Base-by-base conservation (phyloP, 1,284 basidiomycete species). In the Thelephora terrestris region DNA sequence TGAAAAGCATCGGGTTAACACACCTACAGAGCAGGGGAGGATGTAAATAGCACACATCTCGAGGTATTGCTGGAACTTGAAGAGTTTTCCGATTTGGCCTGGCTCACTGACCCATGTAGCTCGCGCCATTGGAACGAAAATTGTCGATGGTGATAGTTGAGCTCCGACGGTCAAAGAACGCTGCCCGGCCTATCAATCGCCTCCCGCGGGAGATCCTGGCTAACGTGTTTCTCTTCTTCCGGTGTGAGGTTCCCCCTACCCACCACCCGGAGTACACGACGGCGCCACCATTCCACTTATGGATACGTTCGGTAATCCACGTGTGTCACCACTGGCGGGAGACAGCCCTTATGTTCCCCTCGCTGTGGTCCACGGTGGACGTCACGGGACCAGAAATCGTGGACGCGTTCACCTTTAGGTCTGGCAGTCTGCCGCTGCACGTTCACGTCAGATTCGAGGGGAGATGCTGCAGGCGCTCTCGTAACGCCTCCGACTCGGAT, bases 161-260 rank as follows among this genome's bases (percentile, higher is more conserved):
- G 7, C 29, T 32, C 14, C 29, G 29, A 3, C 29, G 29, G 29
- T 32, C 29, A 12, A 32, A 32, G 9, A 61, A 59, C 36, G 53
- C 52, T 7, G 51, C 53, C 7, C 46, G 53, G 7, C 45, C 52
- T 14, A 52, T 60, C 45, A 56, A 60, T 48, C 43, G 36, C 18
- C 50, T 61, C 21, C 60, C 60, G 17, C 45, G 54, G 16, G 60
- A 61, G 49, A 37, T 56, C n/a, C 54, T 61, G 6, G 57, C 58
- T 2, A 42, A 57, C 36, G 55, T 61, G 25, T 57, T 61, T 46
- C 45, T 6, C 29, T 32, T 32, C 29, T 12, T 32, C 29, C 29
- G 29, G 14, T 10, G 29, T 32, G 29, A 32, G 29, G 29, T 32
- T 32, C 29, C 9, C 9, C 29, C 29, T 3, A 14, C 14, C 4